Evolutionary conservation across 768 basidiomycete species (phyloP), one percentile per base, ranked within the genome.

Genomic region (Hericium alpestre): DNA sequence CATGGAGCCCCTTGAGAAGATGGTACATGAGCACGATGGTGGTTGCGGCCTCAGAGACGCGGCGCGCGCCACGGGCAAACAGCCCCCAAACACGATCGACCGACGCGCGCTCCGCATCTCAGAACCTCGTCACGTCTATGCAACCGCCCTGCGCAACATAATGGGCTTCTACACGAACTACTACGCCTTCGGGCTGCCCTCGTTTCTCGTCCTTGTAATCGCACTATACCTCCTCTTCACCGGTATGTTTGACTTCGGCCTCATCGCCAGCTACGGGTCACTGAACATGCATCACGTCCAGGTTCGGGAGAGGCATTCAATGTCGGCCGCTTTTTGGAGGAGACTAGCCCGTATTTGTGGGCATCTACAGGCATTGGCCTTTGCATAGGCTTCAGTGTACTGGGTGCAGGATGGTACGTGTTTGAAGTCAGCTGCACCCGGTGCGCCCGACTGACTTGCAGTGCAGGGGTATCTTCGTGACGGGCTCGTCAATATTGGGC

Each of bases 401-500:
- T 93, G 2, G 96, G 95, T 58, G 96, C 95, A 51, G 95, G 88
- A 72, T 98, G 96, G 96, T 95, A 49, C 59, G 89, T 71, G 20
- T n/a, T 32, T 32, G 32, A 43, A 27, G 25, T 54, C 10, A 12
- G 11, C 4, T 13, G 25, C 40, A 15, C 40, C 5, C n/a, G 18
- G 18, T 2, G 18, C 18, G 41, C 18, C 10, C n/a, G 9, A 52
- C 37, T 51, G 32, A 12, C 6, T n/a, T 2, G 38, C 13, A 46
- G 59, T 39, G 58, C 58, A 98, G 95, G 95, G 95, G 95, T 53
- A 98, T 99, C 69, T 93, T 95, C 76, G 74, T 98, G 56, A 98
- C 96, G 0, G 96, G 96, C 55, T 74, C 94, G n/a, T 95, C 93
- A 32, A 93, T 99, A 63, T 78, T 99, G 32, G 95, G 95, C 48